phyloP scores from a whole-genome alignment of 2,329 filamentous ascomycete species.

The Penicillium decumbens region DNA sequence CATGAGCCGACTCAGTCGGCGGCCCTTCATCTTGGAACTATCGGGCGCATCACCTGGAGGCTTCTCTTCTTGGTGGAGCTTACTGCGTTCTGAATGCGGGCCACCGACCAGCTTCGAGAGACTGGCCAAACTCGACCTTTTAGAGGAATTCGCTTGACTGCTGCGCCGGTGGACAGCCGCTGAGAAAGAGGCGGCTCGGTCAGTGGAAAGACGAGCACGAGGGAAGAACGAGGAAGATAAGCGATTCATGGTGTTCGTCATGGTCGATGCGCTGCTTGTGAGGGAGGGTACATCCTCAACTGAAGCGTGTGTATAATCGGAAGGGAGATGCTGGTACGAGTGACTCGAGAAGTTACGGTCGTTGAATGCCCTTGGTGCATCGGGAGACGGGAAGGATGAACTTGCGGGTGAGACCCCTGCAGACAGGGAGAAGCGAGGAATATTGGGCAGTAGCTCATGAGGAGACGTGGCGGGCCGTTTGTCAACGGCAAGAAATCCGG shows the following conservation, averaged over 20 bases:
- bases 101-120: constrained; percentile 46
- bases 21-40: constrained; percentile 42
- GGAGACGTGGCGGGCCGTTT: constrained; percentile 43
- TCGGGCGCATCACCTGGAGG: constrained; percentile 39
- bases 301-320: constrained; percentile 41
- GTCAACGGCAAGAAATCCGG: constrained; percentile 34
- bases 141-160: constrained; percentile 40
- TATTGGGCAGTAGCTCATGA: constrained; percentile 36
- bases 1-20: constrained; percentile 46
- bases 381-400: constrained; percentile 46
- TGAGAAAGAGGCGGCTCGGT: constrained; percentile 45
- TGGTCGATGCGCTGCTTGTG: constrained; percentile 48
- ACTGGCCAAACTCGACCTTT: constrained; percentile 48
- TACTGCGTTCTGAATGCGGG: constrained; percentile 43
- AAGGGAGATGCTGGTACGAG: constrained; percentile 34
- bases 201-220: constrained; percentile 40
- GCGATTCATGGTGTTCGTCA: constrained; percentile 41
- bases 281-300: constrained; percentile 49
- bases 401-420: constrained; percentile 36
- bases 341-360: constrained; percentile 39
- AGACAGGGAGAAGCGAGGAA: constrained; percentile 40
- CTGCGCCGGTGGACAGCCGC: constrained; percentile 37
- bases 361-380: constrained; percentile 42
- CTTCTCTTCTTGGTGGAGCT: constrained; percentile 44
- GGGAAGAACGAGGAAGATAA: constrained; percentile 43